Evolutionary conservation across 805 yeast species (phyloP), one percentile per base, ranked within the genome.

Genomic region (Ogataea salicorniae): DNA sequence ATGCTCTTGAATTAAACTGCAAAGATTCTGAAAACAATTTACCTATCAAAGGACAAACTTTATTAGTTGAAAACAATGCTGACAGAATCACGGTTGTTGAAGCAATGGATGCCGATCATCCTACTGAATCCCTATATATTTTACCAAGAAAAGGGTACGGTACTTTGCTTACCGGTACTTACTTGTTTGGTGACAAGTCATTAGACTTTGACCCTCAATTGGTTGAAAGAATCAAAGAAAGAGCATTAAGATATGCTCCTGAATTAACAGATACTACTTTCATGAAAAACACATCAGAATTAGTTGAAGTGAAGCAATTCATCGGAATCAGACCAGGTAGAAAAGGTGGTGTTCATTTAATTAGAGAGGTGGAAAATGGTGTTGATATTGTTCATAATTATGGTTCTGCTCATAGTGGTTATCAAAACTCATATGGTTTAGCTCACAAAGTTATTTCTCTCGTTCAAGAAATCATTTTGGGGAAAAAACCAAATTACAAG

Each of bases 371-470:
- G 13, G 67, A 67, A 51, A 52, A 47, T 14, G 49, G 60, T 47
- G 45, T 57, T 16, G 53, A 52, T 37, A 59, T 83, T 18, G 72
- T 83, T 33, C 88, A 83, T 58, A 80, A 79, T 57, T 83, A 83
- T 60, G 88, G 90, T 2, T 86, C 89, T 20, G 88, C 80, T 14
- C 89, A 88, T 37, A 79, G 86, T 36, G 94, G 94, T 0, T 85
- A 79, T 62, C 95, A 87, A 67, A 58, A 58, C 45, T 57, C 62
- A 17, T 60, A 51, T 43, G 64, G 64, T 1, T 47, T 57, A 41
- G 60, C 61, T 37, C 56, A 58, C 35, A 53, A 48, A 41, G 64
- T 58, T 1, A 34, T 52, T 29, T 47, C 49, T 26, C 38, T 59
- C 18, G 60, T 57, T 15, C 57, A 55, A 42, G 62, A 55, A 20